phyloP scores from a whole-genome alignment of 768 basidiomycete genomes.

The Calocera viscosa region DNA sequence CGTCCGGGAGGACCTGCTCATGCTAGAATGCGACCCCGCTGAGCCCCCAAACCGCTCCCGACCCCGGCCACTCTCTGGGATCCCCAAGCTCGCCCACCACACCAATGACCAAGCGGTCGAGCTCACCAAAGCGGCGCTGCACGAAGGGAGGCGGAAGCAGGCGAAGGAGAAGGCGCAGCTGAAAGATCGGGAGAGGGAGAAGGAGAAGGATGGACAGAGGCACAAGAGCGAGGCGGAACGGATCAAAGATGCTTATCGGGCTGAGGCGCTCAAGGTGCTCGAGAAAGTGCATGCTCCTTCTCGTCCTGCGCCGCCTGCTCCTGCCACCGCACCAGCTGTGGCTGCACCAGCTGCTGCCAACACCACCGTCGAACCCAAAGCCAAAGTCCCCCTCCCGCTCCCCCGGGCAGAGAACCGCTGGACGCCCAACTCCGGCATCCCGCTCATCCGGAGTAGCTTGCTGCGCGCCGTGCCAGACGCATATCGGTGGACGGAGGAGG shows the following conservation, averaged over 20 bases:
- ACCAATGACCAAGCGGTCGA: too few species aligned
- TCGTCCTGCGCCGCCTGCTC: neutral
- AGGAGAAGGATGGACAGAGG: neutral
- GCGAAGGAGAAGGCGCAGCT: too few species aligned
- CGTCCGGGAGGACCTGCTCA: too few species aligned
- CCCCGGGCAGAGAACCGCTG: neutral
- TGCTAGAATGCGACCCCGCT: too few species aligned
- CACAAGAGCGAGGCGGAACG: neutral
- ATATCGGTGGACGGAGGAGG: neutral
- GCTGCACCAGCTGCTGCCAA: neutral
- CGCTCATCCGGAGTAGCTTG: neutral
- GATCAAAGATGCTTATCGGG: neutral
- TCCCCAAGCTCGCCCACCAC: too few species aligned
- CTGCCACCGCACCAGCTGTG: neutral
- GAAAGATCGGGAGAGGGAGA: neutral
- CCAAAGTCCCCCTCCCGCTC: neutral
- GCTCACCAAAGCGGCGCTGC: neutral
- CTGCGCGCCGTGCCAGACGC: neutral
- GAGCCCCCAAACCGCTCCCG: too few species aligned
- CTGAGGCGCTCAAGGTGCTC: neutral
- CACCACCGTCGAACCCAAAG: too few species aligned
- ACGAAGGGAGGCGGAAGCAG: neutral
- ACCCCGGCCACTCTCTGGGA: too few species aligned
- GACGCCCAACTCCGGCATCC: neutral
- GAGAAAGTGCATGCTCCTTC: neutral